Base-by-base conservation (phyloP, 352 stramenopile species). In the Globisporangium spiculum region DNA sequence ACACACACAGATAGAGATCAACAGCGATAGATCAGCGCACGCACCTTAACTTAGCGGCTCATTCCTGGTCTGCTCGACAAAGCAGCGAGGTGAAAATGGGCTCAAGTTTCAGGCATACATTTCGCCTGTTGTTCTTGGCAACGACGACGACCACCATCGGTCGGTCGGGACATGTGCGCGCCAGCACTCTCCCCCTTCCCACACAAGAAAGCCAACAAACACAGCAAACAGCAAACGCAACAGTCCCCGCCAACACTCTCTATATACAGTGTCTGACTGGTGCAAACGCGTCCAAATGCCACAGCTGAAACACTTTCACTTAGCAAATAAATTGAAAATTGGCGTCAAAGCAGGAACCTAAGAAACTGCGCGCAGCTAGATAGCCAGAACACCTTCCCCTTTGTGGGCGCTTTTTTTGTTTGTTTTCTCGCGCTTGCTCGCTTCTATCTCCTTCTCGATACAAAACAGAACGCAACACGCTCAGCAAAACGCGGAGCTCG, bases 111-210 rank as follows among this genome's bases (percentile, higher is more conserved):
- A 14, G 7, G 7, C 62, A 67, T 67, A 67, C 62, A 67, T 41
- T 54, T 26, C n/a, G 62, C 62, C 22, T 36, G 32, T 54, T 67
- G 62, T 67, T 67, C 62, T 67, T 27, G 34, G 16, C 4, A 26
- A 61, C 62, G 52, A 67, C 62, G 50, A 55, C 62, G 62, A 67
- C 62, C 48, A 67, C 48, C 60, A 57, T 26, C 62, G 62, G 62
- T 67, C 62, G 62, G 62, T 67, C 62, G 62, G 62, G 9, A 67
- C 5, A 20, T 36, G 3, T 48, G 12, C 58, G n/a, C 20, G 20
- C 41, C 20, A 8, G 44, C 44, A 20, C 4, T 20, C 44, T 52
- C 16, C 38, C 60, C 41, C 60, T 56, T 57, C 26, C 14, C 60
- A 53, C 34, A 24, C 38, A 34, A 56, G 44, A 18, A 52, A 52